Evolutionary conservation across 768 basidiomycete genomes (phyloP), one percentile per base, ranked within the genome.

Genomic region (Serpula lacrymans): DNA sequence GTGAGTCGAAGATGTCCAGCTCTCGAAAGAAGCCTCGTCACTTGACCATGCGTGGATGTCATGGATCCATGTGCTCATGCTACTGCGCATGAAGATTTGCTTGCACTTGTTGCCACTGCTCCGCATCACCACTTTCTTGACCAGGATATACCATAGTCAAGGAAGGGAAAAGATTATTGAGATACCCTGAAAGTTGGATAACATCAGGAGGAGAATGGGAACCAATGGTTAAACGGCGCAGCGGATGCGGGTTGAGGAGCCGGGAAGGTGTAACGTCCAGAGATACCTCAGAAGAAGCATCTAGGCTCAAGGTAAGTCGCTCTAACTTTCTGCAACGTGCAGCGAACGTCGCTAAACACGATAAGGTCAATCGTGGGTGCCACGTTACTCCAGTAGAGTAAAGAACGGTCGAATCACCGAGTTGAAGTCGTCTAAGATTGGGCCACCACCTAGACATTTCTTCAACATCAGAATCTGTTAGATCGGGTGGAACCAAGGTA

Each of bases 381-480:
- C 57, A 60, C 11, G 20, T 38, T 13, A 31, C 26, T 34, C 43
- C 48, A 5, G 13, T 30, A 9, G 58, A 55, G 35, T 64, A 57
- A 10, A 54, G 49, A 4, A 54, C 58, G 17, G 52, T 51, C 4
- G 49, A 37, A 2, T 54, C 49, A 1, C 71, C 71, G 9, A 77
- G 42, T 41, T 75, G 66, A 23, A 78, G 65, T 33, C 63, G 57
- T 7, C 60, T 52, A 5, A 77, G 60, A 28, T 51, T 42, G 12
- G 74, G 75, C 75, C 75, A 75, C 65, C 68, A 73, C 6, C 45
- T 54, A 13, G 62, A 45, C 28, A 77, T 49, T 36, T 59, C 56
- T 26, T 57, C 62, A 16, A 75, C 45, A 26, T 67, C 68, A 22
- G 47, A 8, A 47, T 77, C 72, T 17, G 47, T 56, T 14, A 75